Base-by-base conservation (phyloP, 768 basidiomycete species). In the Boletus sp. region DNA sequence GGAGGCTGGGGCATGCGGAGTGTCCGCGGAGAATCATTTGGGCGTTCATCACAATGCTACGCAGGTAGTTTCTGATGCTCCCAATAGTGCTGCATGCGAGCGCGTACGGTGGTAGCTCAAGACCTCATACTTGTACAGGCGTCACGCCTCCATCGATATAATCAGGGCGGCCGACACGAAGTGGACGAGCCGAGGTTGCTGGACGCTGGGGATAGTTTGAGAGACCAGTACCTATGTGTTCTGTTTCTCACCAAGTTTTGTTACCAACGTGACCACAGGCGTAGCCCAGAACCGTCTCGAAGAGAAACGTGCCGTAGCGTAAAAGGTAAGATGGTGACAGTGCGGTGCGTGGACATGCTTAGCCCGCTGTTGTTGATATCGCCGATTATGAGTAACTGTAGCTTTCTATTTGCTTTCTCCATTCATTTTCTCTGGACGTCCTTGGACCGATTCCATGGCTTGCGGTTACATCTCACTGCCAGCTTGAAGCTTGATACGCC, bases 1-100 rank as follows among this genome's bases (percentile, higher is more conserved):
- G 66, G 73, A 6, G 72, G 74, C 11, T 83, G 81, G 72, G 75
- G 72, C 19, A 79, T 85, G 40, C 77, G 79, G 60, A 90, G 85
- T 60, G 83, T 80, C 44, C 90, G 90, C 61, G 90, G 88, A 13
- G 87, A 87, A 55, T 67, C 78, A 7, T 82, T 84, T 64, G 80
- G 82, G 8, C 75, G 79, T 2, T 51, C 64, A n/a, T n/a, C n/a
- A 7, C 37, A 60, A 13, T 58, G 38, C 40, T 23, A 53, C 5
- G 19, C 14, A 29, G 44, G 55, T 4, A 13, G 46, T 7, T n/a
- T n/a, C n/a, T n/a, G 55, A 50, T 34, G 53, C 17, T 7, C 56
- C 58, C 5, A 55, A 30, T 21, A 59, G 64, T 44, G 17, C 62
- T 17, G 55, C 58, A n/a, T n/a, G n/a, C n/a, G 25, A 65, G 64